Percentiles rank a stretch among this genome's conserved stretches.
phyloP scores from a whole-genome alignment of 2,329 filamentous ascomycete species.

The Tympanopsis confertula region DNA sequence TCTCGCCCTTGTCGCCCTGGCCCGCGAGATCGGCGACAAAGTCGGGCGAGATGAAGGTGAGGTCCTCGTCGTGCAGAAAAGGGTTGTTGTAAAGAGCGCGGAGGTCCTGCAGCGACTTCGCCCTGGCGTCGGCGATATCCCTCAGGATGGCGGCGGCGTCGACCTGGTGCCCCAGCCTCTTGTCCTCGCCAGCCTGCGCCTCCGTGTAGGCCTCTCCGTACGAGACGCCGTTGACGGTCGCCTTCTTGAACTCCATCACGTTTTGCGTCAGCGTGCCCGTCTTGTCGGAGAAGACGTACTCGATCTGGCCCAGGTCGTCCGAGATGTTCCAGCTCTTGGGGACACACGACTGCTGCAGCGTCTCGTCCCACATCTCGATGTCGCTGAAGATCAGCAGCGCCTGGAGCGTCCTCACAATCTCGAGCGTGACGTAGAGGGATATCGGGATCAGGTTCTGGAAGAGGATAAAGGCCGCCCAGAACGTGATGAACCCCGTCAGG shows the following conservation, averaged over 20 bases:
- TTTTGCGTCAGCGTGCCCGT: slow-evolving; percentile 83
- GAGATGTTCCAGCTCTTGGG: slow-evolving; percentile 99
- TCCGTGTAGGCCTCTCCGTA: slow-evolving; percentile 98
- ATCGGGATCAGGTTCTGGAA: slow-evolving; percentile 99
- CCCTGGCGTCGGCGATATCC: slow-evolving; percentile 70
- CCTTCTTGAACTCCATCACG: slow-evolving; percentile 98
- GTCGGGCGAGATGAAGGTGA: slow-evolving; percentile 87
- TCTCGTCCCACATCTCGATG: slow-evolving; percentile 91
- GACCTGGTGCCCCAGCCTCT: slow-evolving; percentile 75
- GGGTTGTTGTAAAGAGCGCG: slow-evolving; percentile 77
- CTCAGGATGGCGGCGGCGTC: slow-evolving; percentile 61
- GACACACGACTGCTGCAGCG: slow-evolving; percentile 84
- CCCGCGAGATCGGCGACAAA: slow-evolving; percentile 77
- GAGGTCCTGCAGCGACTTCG: slow-evolving; percentile 60
- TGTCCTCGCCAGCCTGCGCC: slow-evolving; percentile 91
- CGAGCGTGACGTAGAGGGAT: slow-evolving; percentile 90
- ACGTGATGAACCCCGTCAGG: slow-evolving; percentile 86
- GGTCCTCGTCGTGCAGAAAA: slow-evolving; percentile 75
- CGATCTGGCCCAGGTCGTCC: slow-evolving; percentile 92
- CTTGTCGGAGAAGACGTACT: slow-evolving; percentile 97
- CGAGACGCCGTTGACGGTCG: slow-evolving; percentile 85
- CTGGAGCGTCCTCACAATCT: slow-evolving; percentile 86
- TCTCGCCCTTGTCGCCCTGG: slow-evolving; percentile 57
- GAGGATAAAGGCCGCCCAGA: slow-evolving; percentile 86
- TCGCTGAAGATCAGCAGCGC: slow-evolving; percentile 97